These are phyloP conservation scores for Silene vulgaris DNA, from an alignment of 179 eudicot genomes.

Conservation along the genomic window DNA sequence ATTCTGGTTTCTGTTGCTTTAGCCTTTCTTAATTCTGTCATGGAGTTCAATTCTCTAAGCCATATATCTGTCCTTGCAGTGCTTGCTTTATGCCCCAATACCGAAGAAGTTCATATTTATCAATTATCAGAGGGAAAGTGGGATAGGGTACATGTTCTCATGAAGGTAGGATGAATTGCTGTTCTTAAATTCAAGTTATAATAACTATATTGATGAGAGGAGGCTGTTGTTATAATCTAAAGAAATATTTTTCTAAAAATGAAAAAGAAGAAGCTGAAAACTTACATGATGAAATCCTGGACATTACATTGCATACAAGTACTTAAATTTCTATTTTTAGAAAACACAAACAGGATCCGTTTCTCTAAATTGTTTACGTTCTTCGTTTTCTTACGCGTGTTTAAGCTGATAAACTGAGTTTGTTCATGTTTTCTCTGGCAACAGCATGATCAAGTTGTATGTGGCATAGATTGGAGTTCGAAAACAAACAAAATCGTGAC, in stretches of 20 bases:
- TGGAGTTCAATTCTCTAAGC: conserved; percentile 2
- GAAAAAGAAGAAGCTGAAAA: neutral
- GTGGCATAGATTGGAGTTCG: conserved; percentile 86
- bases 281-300: neutral
- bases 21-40: neutral
- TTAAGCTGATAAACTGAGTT: conserved; percentile 19
- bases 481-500: conserved; percentile 79
- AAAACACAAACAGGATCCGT: neutral
- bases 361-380: conserved; percentile 1
- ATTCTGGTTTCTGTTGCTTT: neutral
- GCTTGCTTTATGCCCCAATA: conserved; percentile 94
- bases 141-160: conserved; percentile 86
- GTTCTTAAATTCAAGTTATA: neutral
- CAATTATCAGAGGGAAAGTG: conserved; percentile 60
- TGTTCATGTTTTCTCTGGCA: conserved; percentile 27
- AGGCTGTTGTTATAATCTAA: neutral
- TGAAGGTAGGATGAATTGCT: conserved; percentile 50
- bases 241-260: neutral
- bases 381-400: neutral
- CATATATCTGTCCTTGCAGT: conserved; percentile 38
- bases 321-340: neutral
- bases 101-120: conserved; percentile 88
- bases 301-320: neutral
- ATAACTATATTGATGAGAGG: conserved; percentile 2
- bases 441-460: conserved; percentile 96